Conservation (phyloP, 768 basidiomycete genomes). For the Obba rivulosa region DNA sequence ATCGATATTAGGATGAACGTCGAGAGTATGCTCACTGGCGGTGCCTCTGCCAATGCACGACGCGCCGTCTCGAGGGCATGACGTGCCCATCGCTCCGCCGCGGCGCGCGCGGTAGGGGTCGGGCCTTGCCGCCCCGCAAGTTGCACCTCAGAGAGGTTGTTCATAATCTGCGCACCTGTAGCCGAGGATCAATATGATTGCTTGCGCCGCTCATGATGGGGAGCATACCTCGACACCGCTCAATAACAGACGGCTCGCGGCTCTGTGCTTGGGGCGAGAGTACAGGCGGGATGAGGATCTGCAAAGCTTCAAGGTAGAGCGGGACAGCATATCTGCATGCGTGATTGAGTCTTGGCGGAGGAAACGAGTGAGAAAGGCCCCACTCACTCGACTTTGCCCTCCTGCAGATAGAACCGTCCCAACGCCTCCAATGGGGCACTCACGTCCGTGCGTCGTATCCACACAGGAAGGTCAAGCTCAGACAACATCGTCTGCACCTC, state of each 20-base stretch:
- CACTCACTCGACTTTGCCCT: conserved; percentile 54
- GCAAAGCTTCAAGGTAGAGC: conserved; percentile 61
- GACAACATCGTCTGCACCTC: conserved; percentile 19
- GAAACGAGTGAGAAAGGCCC: not conserved
- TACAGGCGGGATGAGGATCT: conserved; percentile 47
- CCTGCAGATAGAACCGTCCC: conserved; percentile 52
- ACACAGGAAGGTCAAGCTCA: conserved; percentile 52
- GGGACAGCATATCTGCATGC: conserved; percentile 51
- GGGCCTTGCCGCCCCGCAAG: conserved; percentile 33
- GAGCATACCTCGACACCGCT: conserved; percentile 53
- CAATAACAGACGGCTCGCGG: conserved; percentile 28
- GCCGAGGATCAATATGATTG: not conserved
- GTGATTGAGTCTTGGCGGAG: not conserved
- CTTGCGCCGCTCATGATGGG: not conserved
- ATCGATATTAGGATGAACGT: no score
- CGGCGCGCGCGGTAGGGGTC: conserved; percentile 30
- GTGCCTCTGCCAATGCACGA: conserved; percentile 21
- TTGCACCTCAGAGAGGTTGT: conserved; percentile 34
- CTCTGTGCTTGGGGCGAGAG: conserved; percentile 14
- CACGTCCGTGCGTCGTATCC: conserved; percentile 56
- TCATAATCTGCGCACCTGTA: conserved; percentile 43
- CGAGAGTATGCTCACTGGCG: conserved; percentile 8
- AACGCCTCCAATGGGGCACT: conserved; percentile 67
- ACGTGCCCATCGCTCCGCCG: conserved; percentile 59
- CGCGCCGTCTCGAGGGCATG: conserved; percentile 34